Conservation (phyloP, 2,329 filamentous ascomycete species). For the Penicillium crustosum region DNA sequence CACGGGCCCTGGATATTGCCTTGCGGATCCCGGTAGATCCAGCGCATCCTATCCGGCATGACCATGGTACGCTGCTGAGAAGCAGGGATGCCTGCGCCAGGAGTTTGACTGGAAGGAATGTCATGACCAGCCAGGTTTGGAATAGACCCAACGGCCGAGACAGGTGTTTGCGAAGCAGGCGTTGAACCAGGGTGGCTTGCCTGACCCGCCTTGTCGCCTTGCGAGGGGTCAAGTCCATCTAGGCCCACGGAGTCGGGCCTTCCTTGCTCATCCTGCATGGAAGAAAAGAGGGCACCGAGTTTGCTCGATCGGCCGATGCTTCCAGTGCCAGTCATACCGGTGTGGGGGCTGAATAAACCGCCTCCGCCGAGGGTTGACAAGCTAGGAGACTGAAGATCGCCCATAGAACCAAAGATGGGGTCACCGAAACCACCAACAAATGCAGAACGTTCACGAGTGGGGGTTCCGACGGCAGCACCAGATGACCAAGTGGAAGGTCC, state of each 20-base stretch:
- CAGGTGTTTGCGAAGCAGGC: slow-evolving; percentile 38
- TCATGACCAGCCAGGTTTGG: slow-evolving; percentile 35
- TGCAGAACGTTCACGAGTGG: slow-evolving; percentile 57
- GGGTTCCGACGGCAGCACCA: slow-evolving; percentile 72
- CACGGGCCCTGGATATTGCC: slow-evolving; percentile 91
- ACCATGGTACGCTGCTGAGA: slow-evolving; percentile 86
- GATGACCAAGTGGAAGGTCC: slow-evolving; percentile 51
- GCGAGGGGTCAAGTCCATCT: slow-evolving; percentile 47
- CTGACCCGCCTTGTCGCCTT: slow-evolving; percentile 33
- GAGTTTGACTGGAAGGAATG: slow-evolving; percentile 34
- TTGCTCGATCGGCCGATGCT: slow-evolving; percentile 76
- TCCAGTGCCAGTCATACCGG: slow-evolving; percentile 56
- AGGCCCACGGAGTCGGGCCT: slow-evolving; percentile 63
- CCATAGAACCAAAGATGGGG: slow-evolving; percentile 70
- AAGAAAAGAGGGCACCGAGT: slow-evolving; percentile 81
- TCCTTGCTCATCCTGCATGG: slow-evolving; percentile 64
- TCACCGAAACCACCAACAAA: slow-evolving; percentile 55
- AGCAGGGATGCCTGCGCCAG: slow-evolving; percentile 62
- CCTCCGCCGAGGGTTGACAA: slow-evolving; percentile 42
- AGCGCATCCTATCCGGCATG: slow-evolving; percentile 98
- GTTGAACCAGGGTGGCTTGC: slow-evolving; percentile 31
- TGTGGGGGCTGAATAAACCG: slow-evolving; percentile 64
- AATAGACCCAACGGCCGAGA: slow-evolving; percentile 37
- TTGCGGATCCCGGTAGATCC: slow-evolving; percentile 96
- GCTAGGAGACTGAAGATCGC: slow-evolving; percentile 64